Evolutionary conservation across 495 filamentous ascomycete species (phyloP).

Genomic region (Neurospora africana): DNA sequence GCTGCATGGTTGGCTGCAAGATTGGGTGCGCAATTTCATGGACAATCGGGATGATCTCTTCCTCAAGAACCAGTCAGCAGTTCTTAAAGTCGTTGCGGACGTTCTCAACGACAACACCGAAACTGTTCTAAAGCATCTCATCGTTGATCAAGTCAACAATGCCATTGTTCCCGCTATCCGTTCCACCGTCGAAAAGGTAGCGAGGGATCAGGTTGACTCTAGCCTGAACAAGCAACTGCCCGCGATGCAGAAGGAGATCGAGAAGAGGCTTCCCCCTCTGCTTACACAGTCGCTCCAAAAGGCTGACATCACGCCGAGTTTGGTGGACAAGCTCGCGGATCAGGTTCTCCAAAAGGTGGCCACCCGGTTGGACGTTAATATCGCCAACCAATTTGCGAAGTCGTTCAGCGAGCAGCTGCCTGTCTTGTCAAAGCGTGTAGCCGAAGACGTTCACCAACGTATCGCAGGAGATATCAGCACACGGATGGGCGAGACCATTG

Average conservation of each 20-base stretch:
- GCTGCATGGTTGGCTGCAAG: slow-evolving; percentile 26
- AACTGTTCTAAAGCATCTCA: slow-evolving; percentile 59
- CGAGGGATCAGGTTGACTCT: slow-evolving; percentile 33
- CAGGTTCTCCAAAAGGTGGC: slow-evolving; percentile 54
- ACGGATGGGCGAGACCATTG: slow-evolving; percentile 24
- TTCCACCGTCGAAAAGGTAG: slow-evolving; percentile 30
- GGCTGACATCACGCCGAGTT: slow-evolving; percentile 38
- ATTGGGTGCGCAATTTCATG: slow-evolving; percentile 24
- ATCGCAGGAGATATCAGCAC: slow-evolving; percentile 19
- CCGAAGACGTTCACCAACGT: slow-evolving; percentile 50
- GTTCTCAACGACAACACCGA: slow-evolving; percentile 88
- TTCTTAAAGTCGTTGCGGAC: slow-evolving; percentile 77
- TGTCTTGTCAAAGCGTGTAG: slow-evolving; percentile 43
- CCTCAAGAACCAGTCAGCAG: slow-evolving; percentile 28
- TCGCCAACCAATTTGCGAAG: slow-evolving; percentile 31
- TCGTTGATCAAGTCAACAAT: slow-evolving; percentile 54
- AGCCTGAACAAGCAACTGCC: slow-evolving; percentile 38
- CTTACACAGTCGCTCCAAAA: slow-evolving; percentile 51
- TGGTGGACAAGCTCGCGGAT: slow-evolving; percentile 57
- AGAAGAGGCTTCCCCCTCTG: slow-evolving; percentile 32
- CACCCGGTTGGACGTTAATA: slow-evolving; percentile 54
- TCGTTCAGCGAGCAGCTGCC: slow-evolving; percentile 56
- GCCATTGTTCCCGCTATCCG: slow-evolving; percentile 49
- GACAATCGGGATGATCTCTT: slow-evolving; percentile 22
- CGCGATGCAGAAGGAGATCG: slow-evolving; percentile 52